A percentile compares a stretch with the other conserved stretches of the same genome.
Evolutionary conservation across 768 basidiomycete species (phyloP).

Genomic region (Hygrophorus pudorinus): DNA sequence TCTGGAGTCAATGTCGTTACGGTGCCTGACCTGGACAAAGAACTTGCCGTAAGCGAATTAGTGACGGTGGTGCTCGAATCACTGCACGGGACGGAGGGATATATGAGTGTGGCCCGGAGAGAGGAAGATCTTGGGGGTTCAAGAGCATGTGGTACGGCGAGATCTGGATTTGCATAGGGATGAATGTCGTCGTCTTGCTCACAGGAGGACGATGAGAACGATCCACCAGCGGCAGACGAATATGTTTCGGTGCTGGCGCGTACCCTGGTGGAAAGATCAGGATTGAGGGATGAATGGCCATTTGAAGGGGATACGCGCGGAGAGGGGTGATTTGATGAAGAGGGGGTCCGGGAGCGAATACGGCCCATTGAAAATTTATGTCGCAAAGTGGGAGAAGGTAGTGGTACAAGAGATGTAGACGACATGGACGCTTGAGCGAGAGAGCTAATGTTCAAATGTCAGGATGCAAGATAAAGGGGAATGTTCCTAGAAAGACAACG

Average conservation of each 20-base stretch:
- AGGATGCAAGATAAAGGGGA: slow-evolving; percentile 5
- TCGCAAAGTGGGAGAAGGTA: slow-evolving; percentile 21
- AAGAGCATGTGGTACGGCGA: slow-evolving; percentile 32
- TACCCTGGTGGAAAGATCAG: slow-evolving; percentile 6
- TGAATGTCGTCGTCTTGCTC: slow-evolving; percentile 38
- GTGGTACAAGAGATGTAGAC: slow-evolving; percentile 37
- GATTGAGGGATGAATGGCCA: slow-evolving; percentile 10
- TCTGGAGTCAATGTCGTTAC: slow-evolving; percentile 27
- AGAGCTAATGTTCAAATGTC: slow-evolving; percentile 26
- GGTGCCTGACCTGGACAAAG: slow-evolving; percentile 23
- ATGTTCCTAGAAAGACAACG: slow-evolving; percentile 18
- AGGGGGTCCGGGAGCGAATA: slow-evolving; percentile 18
- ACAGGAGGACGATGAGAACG: slow-evolving; percentile 12
- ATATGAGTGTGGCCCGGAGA: slow-evolving; percentile 17
- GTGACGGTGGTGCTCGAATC: slow-evolving; percentile 47
- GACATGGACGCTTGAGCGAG: slow-evolving; percentile 56
- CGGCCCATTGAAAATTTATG: slow-evolving; percentile 33
- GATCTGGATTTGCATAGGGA: slow-evolving; percentile 77
- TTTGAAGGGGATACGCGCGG: slow-evolving; percentile 19
- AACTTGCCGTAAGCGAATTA: slow-evolving; percentile 22
- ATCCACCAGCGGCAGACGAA: not conserved
- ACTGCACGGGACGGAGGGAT: slow-evolving; percentile 28
- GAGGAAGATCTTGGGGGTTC: slow-evolving; percentile 21
- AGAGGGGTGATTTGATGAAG: slow-evolving; percentile 19
- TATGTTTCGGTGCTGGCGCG: slow-evolving; percentile 3